phyloP scores from a whole-genome alignment of 176 grass and related monocot species.

The Puya raimondii region DNA sequence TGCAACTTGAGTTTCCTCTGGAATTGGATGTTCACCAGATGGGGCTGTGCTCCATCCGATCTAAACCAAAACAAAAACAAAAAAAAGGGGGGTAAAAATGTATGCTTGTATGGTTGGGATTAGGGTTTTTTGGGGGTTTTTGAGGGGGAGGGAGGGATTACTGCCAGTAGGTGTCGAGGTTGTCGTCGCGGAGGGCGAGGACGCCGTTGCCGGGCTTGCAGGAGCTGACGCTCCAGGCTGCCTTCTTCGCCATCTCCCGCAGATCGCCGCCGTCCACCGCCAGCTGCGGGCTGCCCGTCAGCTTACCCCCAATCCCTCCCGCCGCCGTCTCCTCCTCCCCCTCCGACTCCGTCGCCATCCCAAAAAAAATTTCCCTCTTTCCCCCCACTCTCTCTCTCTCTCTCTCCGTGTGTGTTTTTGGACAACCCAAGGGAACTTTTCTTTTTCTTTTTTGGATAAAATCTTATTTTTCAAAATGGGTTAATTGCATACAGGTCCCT shows the following conservation, averaged over 20 bases:
- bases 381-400: too few relatives aligned
- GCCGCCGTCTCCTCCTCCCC: conserved; percentile 58
- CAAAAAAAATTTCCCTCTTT: neutral
- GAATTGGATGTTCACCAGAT: conserved; percentile 93
- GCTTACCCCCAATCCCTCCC: conserved; percentile 2
- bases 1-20: conserved; percentile 94
- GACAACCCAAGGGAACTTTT: too few relatives aligned
- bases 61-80: conserved; percentile 16
- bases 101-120: too few relatives aligned
- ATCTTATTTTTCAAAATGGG: too few relatives aligned
- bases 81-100: neutral
- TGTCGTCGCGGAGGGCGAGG: conserved; percentile 64
- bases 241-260: conserved; percentile 78
- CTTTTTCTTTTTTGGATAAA: too few relatives aligned
- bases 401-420: too few relatives aligned
- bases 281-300: conserved; percentile 50
- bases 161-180: conserved; percentile 80
- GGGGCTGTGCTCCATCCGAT: conserved; percentile 88
- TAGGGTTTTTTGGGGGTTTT: neutral
- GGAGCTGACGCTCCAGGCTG: conserved; percentile 88
- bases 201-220: conserved; percentile 87
- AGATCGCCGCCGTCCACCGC: conserved; percentile 47
- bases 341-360: conserved; percentile 62
- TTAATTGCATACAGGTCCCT: too few relatives aligned
- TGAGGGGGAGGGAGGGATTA: neutral